Base-by-base conservation (phyloP, 495 filamentous ascomycete species). In the Podospora conica region DNA sequence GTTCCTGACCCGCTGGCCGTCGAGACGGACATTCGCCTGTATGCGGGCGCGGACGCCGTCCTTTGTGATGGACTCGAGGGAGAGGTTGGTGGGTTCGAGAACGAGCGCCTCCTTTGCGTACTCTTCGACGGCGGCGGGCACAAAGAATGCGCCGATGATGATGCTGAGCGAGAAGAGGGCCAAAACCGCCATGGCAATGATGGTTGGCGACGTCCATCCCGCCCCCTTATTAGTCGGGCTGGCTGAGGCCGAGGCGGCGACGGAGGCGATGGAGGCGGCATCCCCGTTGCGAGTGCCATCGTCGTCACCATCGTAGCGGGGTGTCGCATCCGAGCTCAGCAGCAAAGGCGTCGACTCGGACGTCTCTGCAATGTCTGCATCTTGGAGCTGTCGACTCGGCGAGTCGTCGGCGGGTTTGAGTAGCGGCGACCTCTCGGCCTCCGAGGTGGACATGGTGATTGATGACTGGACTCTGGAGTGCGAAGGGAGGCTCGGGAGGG, bases 51-150 rank as follows among this genome's bases (percentile, higher is more conserved):
- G 85, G 11, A 96, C 85, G 0, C 95, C 96, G 60, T 85, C 81
- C 8, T 83, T 66, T 0, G 93, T 97, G 60, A 96, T 88, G 8
- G 87, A 91, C 56, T 93, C 89, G 61, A 98, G 85, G 1, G 92
- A 91, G 7, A 98, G 78, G 71, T 87, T 87, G 3, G 87, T 91
- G 0, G 95, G 88, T 67, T 93, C 85, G 68, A 98, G 85, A 5
- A 93, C 85, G 22, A 88, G 81, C 5, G 95, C 93, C 74, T 95
- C 82, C 73, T 91, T 86, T 8, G 88, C 91, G 76, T 98, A 98
- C 73, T 90, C 85, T 74, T 96, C 87, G 21, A 94, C 85, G 7
- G 88, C 84, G 25, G 87, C 86, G 3, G 95, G 94, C 3, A 88
- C 86, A 59, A 95, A 83, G 79, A 97, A 96, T 1, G 87, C 92